A percentile compares a stretch with the other conserved stretches of the same genome.
Conservation (phyloP, 1,284 basidiomycete species). For the Austroboletus sp. region DNA sequence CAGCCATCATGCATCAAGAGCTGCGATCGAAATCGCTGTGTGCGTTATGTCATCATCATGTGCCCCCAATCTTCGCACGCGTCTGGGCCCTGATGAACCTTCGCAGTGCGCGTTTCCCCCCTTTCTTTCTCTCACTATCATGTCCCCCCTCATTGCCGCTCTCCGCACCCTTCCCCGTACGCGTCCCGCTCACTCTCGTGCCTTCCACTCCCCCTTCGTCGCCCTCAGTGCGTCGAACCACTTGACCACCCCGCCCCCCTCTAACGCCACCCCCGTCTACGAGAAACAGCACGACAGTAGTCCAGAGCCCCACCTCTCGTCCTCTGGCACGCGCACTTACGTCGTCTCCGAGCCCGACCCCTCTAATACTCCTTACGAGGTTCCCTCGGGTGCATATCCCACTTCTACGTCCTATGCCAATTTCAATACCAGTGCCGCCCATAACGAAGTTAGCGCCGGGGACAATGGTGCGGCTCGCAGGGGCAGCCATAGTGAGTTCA, state of each 20-base stretch:
- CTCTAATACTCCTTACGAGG: conserved; percentile 50
- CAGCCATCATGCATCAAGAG: not conserved
- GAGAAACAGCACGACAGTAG: conserved; percentile 52
- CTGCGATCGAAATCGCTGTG: not conserved
- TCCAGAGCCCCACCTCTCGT: conserved; percentile 41
- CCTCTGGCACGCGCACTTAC: conserved; percentile 48
- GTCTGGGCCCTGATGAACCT: not conserved
- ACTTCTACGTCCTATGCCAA: conserved; percentile 48
- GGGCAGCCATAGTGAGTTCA: conserved; percentile 38
- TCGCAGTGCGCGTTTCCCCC: conserved; percentile 6
- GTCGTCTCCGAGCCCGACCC: conserved; percentile 63
- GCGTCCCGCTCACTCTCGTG: conserved; percentile 24
- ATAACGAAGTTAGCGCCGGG: conserved; percentile 35
- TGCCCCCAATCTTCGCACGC: conserved; percentile 22
- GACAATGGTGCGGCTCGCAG: conserved; percentile 41
- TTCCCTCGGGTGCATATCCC: conserved; percentile 63
- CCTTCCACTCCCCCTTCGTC: conserved; percentile 58
- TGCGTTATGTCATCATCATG: conserved; percentile 26
- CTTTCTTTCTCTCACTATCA: conserved; percentile 12
- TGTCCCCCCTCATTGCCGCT: conserved; percentile 11
- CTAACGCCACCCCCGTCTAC: conserved; percentile 36
- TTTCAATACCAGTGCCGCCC: conserved; percentile 37
- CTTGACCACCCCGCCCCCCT: conserved; percentile 24
- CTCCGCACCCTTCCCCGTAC: conserved; percentile 6
- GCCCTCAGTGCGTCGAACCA: conserved; percentile 38